Percentiles rank a stretch among this genome's conserved stretches.
phyloP scores from a whole-genome alignment of 805 yeast species.

The Huiozyma sinensis region DNA sequence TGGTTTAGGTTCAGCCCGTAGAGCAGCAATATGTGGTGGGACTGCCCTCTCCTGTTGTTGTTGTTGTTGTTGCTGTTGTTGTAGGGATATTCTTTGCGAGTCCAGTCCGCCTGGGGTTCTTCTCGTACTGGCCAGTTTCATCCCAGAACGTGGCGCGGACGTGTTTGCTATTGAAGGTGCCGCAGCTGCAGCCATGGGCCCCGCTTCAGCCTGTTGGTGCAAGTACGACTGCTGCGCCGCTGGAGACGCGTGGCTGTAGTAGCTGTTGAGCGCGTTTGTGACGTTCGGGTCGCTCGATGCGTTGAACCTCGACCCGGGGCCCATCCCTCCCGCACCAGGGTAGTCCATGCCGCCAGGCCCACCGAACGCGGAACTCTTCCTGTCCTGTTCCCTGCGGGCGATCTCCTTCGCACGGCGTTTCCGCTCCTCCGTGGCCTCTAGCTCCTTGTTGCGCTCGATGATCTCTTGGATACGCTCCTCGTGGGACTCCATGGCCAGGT shows the following conservation, averaged over 20 bases:
- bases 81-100: neutral
- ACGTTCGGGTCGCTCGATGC: conserved; percentile 26
- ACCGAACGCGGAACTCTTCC: conserved; percentile 23
- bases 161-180: conserved; percentile 6
- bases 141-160: conserved; percentile 18
- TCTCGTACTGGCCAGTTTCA: conserved; percentile 15
- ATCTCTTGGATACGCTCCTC: conserved; percentile 98
- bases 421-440: conserved; percentile 94
- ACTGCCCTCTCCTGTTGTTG: neutral
- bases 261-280: conserved; percentile 30
- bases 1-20: conserved; percentile 20
- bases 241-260: conserved; percentile 29
- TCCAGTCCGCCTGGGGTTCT: neutral
- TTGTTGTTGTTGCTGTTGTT: neutral
- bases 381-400: conserved; percentile 56
- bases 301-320: conserved; percentile 10
- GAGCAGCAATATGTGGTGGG: neutral
- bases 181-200: conserved; percentile 11
- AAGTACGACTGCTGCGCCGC: conserved; percentile 30
- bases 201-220: conserved; percentile 11
- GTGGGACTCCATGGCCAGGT: conserved; percentile 94
- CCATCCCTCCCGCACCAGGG: conserved; percentile 1
- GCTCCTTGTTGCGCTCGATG: conserved; percentile 91
- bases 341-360: conserved; percentile 21
- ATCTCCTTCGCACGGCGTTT: conserved; percentile 89